These are phyloP conservation scores for Fusarium nelsonii DNA, from an alignment of 2,329 filamentous ascomycete species.

Conservation along the genomic window DNA sequence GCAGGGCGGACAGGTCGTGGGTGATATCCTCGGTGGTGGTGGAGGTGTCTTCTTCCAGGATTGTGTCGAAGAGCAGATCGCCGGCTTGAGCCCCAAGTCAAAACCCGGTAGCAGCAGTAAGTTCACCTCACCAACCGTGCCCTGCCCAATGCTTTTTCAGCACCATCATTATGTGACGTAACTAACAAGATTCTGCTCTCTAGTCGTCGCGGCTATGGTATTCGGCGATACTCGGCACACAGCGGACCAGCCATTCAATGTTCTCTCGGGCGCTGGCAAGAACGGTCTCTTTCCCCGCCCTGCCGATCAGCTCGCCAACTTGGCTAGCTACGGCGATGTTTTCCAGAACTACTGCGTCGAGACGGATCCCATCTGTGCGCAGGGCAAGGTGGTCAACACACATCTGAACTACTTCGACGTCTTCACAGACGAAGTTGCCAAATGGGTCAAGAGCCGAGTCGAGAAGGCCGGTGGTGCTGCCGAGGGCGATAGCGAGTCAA, in stretches of 20 bases:
- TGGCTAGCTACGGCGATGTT: constrained; percentile 15
- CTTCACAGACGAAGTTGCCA: constrained; percentile 10
- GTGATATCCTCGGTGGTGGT: constrained; percentile 25
- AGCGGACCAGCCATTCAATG: constrained; percentile 14
- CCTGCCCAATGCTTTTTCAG: neutral
- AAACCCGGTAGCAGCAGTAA: constrained; percentile 9
- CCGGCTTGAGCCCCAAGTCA: constrained; percentile 8
- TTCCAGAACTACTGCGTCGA: constrained; percentile 15
- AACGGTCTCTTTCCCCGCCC: constrained; percentile 21
- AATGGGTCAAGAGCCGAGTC: constrained; percentile 16
- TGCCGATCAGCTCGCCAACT: constrained; percentile 11
- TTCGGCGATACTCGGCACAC: constrained; percentile 27
- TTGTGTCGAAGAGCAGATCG: constrained; percentile 11
- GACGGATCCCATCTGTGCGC: constrained; percentile 20
- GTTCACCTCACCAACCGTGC: neutral
- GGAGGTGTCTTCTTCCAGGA: constrained; percentile 24
- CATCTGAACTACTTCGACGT: constrained; percentile 27
- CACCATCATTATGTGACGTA: neutral
- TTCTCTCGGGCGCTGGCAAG: constrained; percentile 3
- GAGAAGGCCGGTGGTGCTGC: constrained; percentile 3
- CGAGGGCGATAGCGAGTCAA: neutral
- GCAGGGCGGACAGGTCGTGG: constrained; percentile 18
- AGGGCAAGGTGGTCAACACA: constrained; percentile 8
- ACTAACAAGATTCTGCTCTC: neutral
- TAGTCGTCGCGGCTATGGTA: constrained; percentile 17